Percentiles rank a stretch among this genome's conserved stretches.
phyloP scores from a whole-genome alignment of 495 filamentous ascomycete genomes.

The Xylaria grammica region DNA sequence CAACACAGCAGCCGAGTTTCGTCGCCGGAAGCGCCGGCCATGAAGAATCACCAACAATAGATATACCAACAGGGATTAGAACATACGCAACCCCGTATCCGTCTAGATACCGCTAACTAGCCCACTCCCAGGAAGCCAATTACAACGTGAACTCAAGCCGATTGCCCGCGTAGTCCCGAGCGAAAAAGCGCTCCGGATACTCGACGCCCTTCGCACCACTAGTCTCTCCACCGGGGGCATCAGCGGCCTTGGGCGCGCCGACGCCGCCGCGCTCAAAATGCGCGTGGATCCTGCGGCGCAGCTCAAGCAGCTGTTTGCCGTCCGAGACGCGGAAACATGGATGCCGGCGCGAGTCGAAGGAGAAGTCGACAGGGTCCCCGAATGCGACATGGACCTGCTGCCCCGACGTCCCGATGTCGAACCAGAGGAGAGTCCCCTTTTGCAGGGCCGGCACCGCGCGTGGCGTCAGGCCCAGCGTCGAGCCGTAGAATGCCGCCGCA shows the following conservation, averaged over 20 bases:
- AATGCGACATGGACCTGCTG: conserved; percentile 66
- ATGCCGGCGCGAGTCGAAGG: conserved; percentile 52
- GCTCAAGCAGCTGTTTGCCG: conserved; percentile 48
- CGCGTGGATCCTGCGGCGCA: conserved; percentile 58
- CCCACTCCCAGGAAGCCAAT: neutral
- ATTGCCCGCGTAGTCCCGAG: conserved; percentile 67
- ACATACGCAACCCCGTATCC: neutral
- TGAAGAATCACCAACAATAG: no score
- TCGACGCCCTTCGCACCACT: conserved; percentile 61
- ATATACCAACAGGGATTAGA: no score
- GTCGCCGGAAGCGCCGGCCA: no score
- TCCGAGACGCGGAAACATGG: conserved; percentile 62
- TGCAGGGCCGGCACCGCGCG: conserved; percentile 58
- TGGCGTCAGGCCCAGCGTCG: conserved; percentile 56
- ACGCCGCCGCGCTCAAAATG: conserved; percentile 56
- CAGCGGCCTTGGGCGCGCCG: conserved; percentile 57
- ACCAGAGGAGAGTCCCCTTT: conserved; percentile 59
- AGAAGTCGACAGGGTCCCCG: conserved; percentile 47
- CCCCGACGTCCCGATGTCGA: conserved; percentile 61
- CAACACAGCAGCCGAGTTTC: no score
- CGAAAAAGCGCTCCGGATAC: conserved; percentile 67
- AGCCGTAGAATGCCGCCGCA: conserved; percentile 61
- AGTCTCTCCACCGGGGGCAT: conserved; percentile 58
- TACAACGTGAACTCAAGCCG: conserved; percentile 64
- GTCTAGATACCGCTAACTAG: neutral